Conservation (phyloP, 495 filamentous ascomycete genomes). For the Xylaria venustula region DNA sequence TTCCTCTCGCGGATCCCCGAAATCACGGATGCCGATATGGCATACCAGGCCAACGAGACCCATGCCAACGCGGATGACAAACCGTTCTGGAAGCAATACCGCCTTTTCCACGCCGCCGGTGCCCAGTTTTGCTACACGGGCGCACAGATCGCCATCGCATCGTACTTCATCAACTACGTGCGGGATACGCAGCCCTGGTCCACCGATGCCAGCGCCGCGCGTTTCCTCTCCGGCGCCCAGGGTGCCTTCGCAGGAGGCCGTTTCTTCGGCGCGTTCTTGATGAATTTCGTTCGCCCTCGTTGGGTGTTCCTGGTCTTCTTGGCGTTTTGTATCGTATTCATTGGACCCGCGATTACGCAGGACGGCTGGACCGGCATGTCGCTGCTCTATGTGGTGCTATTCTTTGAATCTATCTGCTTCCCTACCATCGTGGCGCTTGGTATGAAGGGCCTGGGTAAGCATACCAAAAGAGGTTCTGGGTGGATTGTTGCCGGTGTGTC, state of each 20-base stretch:
- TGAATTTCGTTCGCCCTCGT: conserved; percentile 53
- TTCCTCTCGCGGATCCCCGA: conserved; percentile 65
- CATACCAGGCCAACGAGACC: conserved; percentile 44
- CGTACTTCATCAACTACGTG: conserved; percentile 47
- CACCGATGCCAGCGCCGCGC: conserved; percentile 21
- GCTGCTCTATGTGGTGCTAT: conserved; percentile 62
- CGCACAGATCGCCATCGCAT: conserved; percentile 62
- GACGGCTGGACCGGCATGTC: conserved; percentile 52
- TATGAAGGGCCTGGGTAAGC: conserved; percentile 65
- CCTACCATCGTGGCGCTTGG: conserved; percentile 67
- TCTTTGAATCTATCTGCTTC: conserved; percentile 69
- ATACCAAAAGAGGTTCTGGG: conserved; percentile 65
- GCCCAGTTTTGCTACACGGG: conserved; percentile 74
- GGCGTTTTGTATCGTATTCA: conserved; percentile 56
- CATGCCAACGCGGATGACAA: conserved; percentile 43
- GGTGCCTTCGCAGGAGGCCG: conserved; percentile 65
- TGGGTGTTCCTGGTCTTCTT: conserved; percentile 52
- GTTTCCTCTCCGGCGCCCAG: conserved; percentile 62
- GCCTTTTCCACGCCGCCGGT: conserved; percentile 62
- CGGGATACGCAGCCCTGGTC: conserved; percentile 27
- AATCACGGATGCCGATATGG: conserved; percentile 74
- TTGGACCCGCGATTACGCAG: conserved; percentile 52
- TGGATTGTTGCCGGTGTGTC: conserved; percentile 63
- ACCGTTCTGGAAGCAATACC: conserved; percentile 62
- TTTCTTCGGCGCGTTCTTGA: conserved; percentile 55